phyloP scores from a whole-genome alignment of 2,329 filamentous ascomycete genomes.

The Aspergillus spinulosporus region DNA sequence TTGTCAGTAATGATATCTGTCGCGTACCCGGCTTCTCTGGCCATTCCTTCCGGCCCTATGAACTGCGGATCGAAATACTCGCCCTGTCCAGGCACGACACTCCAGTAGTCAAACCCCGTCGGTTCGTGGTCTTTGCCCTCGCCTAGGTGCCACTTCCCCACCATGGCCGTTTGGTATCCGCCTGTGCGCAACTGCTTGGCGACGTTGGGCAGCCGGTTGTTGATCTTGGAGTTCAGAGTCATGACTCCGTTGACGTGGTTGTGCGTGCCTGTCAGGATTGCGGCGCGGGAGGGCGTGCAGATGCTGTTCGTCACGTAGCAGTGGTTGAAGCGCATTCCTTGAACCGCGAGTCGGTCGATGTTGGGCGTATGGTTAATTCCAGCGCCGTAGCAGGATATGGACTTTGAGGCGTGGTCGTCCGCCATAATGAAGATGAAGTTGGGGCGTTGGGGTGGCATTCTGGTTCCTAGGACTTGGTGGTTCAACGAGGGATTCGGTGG shows the following conservation, averaged over 20 bases:
- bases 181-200: neutral
- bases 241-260: neutral
- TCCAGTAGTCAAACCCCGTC: neutral
- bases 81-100: neutral
- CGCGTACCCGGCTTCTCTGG: neutral
- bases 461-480: neutral
- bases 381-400: neutral
- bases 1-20: neutral
- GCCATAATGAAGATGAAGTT: neutral
- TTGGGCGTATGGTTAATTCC: neutral
- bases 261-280: neutral
- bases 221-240: neutral
- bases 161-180: neutral
- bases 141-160: neutral
- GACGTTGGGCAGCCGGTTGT: neutral
- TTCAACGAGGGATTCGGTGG: neutral
- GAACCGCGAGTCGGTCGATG: neutral
- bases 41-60: neutral
- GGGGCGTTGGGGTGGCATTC: neutral
- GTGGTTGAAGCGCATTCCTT: slow-evolving; percentile 1
- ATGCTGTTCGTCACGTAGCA: neutral
- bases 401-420: neutral
- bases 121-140: neutral
- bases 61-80: neutral
- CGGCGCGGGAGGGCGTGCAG: neutral